These are phyloP conservation scores for Cucurbitaria berberidis DNA, from an alignment of 2,329 filamentous ascomycete species.

Conservation along the genomic window DNA sequence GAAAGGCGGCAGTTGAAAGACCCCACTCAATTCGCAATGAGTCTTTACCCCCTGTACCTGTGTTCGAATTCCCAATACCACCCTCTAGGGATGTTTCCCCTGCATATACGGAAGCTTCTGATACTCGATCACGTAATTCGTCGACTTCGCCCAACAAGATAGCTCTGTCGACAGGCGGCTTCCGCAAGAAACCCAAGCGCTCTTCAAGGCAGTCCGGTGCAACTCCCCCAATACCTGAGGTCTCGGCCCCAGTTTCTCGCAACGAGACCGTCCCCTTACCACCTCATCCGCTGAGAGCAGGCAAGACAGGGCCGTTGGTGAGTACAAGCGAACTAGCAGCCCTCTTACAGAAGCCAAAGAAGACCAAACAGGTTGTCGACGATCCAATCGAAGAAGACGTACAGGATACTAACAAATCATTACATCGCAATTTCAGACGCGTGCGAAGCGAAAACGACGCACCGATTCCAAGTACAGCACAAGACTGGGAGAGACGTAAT, in stretches of 20 bases:
- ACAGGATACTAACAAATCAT: slow-evolving; percentile 8
- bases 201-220: slow-evolving; percentile 2
- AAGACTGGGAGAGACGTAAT: slow-evolving; percentile 40
- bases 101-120: slow-evolving; percentile 6
- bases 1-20: slow-evolving; percentile 6
- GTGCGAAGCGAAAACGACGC: slow-evolving; percentile 43
- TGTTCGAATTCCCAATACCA: slow-evolving; percentile 2
- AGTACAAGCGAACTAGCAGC: slow-evolving; percentile 38
- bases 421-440: slow-evolving; percentile 31
- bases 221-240: not conserved
- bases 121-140: slow-evolving; percentile 11
- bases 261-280: slow-evolving; percentile 21
- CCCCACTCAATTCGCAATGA: not conserved
- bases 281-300: slow-evolving; percentile 25
- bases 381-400: slow-evolving; percentile 34
- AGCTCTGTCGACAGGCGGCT: slow-evolving; percentile 35
- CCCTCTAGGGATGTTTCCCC: slow-evolving; percentile 11
- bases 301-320: slow-evolving; percentile 27
- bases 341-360: slow-evolving; percentile 28
- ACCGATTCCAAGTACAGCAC: slow-evolving; percentile 35
- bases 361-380: slow-evolving; percentile 16
- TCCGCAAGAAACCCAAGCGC: slow-evolving; percentile 28
- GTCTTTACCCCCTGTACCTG: slow-evolving; percentile 1
- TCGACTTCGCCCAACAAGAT: slow-evolving; percentile 21
- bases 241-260: slow-evolving; percentile 1